Evolutionary conservation across 2,329 filamentous ascomycete genomes (phyloP).

Genomic region (Escovopsis weberi): DNA sequence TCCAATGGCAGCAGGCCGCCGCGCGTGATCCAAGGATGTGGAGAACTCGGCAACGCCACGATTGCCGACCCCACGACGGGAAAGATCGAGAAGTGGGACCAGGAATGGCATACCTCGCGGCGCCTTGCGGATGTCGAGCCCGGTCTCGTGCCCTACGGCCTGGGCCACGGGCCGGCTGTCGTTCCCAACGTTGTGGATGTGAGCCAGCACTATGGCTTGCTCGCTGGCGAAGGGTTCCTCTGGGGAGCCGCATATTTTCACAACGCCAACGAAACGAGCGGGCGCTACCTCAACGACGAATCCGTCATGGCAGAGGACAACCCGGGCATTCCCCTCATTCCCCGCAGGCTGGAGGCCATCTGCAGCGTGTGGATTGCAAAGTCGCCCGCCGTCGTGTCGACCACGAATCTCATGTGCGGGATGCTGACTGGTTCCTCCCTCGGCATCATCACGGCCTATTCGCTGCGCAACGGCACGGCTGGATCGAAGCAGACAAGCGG

Average conservation of each 20-base stretch:
- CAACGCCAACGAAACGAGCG: constrained; percentile 56
- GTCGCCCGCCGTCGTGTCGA: constrained; percentile 51
- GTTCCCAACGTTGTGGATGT: constrained; percentile 81
- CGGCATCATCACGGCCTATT: constrained; percentile 71
- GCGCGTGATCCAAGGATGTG: constrained; percentile 68
- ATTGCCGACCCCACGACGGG: constrained; percentile 64
- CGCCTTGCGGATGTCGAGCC: constrained; percentile 69
- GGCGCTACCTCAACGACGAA: constrained; percentile 55
- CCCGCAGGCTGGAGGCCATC: constrained; percentile 53
- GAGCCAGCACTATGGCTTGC: constrained; percentile 68
- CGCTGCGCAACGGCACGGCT: constrained; percentile 45
- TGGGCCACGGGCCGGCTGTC: constrained; percentile 65
- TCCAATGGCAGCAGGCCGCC: constrained; percentile 57
- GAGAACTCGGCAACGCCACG: constrained; percentile 64
- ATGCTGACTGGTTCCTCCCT: constrained; percentile 73
- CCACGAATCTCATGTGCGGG: constrained; percentile 65
- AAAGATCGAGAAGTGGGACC: constrained; percentile 71
- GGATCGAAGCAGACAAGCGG: constrained; percentile 54
- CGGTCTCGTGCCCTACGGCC: constrained; percentile 58
- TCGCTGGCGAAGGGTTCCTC: constrained; percentile 76
- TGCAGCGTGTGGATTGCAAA: constrained; percentile 86
- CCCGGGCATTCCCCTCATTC: constrained; percentile 63
- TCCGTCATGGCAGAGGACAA: constrained; percentile 42
- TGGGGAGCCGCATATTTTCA: constrained; percentile 72
- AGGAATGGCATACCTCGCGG: constrained; percentile 58